Conservation (phyloP, 106 monocot genomes). For the Ottelia alismoides region DNA sequence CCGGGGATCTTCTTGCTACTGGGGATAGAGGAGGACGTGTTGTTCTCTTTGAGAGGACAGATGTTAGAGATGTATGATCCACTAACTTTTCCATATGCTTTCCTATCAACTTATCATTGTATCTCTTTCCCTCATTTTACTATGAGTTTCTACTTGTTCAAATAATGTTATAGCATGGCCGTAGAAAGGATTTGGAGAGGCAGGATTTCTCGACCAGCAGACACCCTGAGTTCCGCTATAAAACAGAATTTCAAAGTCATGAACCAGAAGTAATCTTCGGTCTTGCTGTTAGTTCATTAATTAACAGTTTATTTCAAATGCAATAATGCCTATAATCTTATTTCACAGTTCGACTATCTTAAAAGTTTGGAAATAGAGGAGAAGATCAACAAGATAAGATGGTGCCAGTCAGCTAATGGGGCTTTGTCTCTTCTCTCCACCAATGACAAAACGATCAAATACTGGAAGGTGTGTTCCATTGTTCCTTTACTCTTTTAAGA, state of each 20-base stretch:
- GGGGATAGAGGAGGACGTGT: conserved; percentile 12
- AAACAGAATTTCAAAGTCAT: too few relatives aligned
- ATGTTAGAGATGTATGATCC: conserved; percentile 3
- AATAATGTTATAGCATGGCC: neutral
- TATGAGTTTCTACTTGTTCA: neutral
- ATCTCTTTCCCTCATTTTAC: too few relatives aligned
- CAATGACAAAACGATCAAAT: conserved; percentile 12
- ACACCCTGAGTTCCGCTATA: too few relatives aligned
- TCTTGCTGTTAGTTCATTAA: too few relatives aligned
- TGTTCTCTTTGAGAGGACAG: conserved; percentile 10
- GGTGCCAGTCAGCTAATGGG: conserved; percentile 7
- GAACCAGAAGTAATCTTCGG: too few relatives aligned
- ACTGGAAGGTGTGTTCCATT: conserved; percentile 5
- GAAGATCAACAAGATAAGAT: conserved; percentile 14
- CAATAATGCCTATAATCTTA: neutral
- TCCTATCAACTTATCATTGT: too few relatives aligned
- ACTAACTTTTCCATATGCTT: neutral
- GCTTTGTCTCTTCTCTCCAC: conserved; percentile 5
- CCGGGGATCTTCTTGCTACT: conserved; percentile 6
- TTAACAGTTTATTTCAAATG: neutral
- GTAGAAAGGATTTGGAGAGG: too few relatives aligned
- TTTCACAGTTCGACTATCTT: conserved; percentile 15
- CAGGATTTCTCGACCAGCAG: too few relatives aligned
- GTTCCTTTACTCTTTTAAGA: too few relatives aligned
- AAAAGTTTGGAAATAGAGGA: conserved; percentile 16